Conservation (phyloP, 2,329 filamentous ascomycete genomes). For the Colletotrichum tropicale region DNA sequence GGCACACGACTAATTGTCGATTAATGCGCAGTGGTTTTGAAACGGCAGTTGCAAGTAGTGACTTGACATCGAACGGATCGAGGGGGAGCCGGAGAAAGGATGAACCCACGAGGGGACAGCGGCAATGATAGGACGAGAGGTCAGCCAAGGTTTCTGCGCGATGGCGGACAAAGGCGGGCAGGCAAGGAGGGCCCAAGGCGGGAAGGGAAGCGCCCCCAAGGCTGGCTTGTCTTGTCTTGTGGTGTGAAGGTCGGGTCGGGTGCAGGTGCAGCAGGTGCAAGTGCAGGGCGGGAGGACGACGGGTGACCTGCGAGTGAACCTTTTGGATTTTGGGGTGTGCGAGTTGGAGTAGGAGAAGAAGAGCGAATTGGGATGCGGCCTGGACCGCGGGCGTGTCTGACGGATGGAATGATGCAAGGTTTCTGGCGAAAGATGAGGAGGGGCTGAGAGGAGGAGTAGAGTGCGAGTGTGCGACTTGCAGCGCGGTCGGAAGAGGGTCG, state of each 20-base stretch:
- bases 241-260: not conserved
- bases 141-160: not conserved
- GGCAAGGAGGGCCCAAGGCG: constrained; percentile 8
- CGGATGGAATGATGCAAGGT: constrained; percentile 13
- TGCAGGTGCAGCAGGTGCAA: not conserved
- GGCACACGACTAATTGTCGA: constrained; percentile 2
- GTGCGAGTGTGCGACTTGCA: not conserved
- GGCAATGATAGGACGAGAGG: constrained; percentile 17
- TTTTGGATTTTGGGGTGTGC: not conserved
- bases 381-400: constrained; percentile 3
- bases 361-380: constrained; percentile 1
- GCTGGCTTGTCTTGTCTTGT: not conserved
- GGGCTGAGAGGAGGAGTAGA: not conserved
- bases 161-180: not conserved
- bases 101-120: constrained; percentile 16
- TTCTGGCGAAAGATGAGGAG: not conserved
- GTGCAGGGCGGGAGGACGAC: not conserved
- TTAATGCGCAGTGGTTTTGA: constrained; percentile 16
- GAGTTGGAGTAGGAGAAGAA: not conserved
- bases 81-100: constrained; percentile 18
- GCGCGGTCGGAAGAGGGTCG: not conserved
- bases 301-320: not conserved
- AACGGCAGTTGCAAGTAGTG: constrained; percentile 13
- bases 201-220: not conserved
- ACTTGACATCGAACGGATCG: constrained; percentile 19